Conservation (phyloP, 2,329 filamentous ascomycete species). For the Talaromyces marneffei region DNA sequence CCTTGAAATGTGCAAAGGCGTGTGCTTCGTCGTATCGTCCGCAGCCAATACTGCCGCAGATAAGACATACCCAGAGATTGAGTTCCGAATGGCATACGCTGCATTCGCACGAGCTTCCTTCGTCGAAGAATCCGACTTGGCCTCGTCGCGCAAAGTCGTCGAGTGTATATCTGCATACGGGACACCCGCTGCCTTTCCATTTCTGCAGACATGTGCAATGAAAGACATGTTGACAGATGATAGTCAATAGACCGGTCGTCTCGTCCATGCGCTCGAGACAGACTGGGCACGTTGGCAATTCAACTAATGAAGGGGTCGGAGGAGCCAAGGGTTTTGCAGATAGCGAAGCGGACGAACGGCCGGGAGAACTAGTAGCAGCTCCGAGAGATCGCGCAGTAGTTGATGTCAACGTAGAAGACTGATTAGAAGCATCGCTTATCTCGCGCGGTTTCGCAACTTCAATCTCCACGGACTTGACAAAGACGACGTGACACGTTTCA, state of each 20-base stretch:
- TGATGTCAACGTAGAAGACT: conserved; percentile 18
- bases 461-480: conserved; percentile 87
- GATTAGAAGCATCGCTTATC: conserved; percentile 8
- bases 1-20: conserved; percentile 88
- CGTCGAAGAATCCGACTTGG: conserved; percentile 54
- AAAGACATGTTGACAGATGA: conserved; percentile 95
- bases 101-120: conserved; percentile 52
- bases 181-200: conserved; percentile 90
- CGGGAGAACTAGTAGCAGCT: conserved; percentile 18
- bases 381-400: conserved; percentile 5
- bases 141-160: conserved; percentile 44
- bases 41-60: conserved; percentile 88
- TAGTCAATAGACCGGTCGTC: conserved; percentile 88
- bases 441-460: conserved; percentile 48
- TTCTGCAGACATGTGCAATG: conserved; percentile 94
- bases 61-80: conserved; percentile 92
- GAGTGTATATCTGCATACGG: conserved; percentile 86
- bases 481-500: conserved; percentile 90
- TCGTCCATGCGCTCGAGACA: conserved; percentile 98
- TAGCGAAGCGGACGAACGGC: conserved; percentile 39
- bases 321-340: conserved; percentile 60
- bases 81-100: conserved; percentile 70
- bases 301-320: conserved; percentile 77
- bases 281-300: conserved; percentile 91
- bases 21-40: conserved; percentile 91